Evolutionary conservation across 164 flowering plant genomes (phyloP).

Genomic region (Magnolia changhungtana): DNA sequence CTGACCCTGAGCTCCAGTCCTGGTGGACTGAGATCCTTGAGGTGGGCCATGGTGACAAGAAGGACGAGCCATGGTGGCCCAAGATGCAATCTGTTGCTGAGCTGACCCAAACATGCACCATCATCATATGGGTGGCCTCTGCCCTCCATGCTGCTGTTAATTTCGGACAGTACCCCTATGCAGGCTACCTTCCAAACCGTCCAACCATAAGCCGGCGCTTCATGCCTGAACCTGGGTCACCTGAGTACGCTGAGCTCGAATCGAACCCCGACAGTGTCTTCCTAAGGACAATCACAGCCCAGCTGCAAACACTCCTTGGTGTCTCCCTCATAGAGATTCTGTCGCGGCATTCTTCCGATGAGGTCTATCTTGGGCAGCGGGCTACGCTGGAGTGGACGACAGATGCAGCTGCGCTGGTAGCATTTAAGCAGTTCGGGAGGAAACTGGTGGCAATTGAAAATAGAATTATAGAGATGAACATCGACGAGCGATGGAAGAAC

Average conservation of each 20-base stretch:
- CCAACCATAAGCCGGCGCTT: conserved; percentile 76
- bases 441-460: conserved; percentile 51
- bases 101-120: conserved; percentile 56
- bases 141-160: conserved; percentile 91
- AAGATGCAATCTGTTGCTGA: conserved; percentile 50
- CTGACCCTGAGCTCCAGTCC: conserved; percentile 68
- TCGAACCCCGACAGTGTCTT: conserved; percentile 50
- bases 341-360: conserved; percentile 75
- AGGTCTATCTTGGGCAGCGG: conserved; percentile 75
- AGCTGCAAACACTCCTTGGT: conserved; percentile 72
- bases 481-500: conserved; percentile 46
- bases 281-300: conserved; percentile 69
- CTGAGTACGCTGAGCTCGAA: conserved; percentile 61
- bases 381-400: conserved; percentile 60
- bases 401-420: conserved; percentile 44
- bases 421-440: conserved; percentile 54
- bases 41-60: conserved; percentile 73
- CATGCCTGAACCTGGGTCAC: conserved; percentile 78
- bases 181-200: conserved; percentile 82
- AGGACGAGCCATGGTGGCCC: conserved; percentile 80
- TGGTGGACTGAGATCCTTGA: conserved; percentile 82
- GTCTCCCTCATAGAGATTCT: conserved; percentile 67
- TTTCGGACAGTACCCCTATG: conserved; percentile 87
- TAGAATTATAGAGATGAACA: conserved; percentile 48
- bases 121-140: conserved; percentile 79